phyloP scores from a whole-genome alignment of 2,329 filamentous ascomycete genomes.

The Alternaria gaisen region DNA sequence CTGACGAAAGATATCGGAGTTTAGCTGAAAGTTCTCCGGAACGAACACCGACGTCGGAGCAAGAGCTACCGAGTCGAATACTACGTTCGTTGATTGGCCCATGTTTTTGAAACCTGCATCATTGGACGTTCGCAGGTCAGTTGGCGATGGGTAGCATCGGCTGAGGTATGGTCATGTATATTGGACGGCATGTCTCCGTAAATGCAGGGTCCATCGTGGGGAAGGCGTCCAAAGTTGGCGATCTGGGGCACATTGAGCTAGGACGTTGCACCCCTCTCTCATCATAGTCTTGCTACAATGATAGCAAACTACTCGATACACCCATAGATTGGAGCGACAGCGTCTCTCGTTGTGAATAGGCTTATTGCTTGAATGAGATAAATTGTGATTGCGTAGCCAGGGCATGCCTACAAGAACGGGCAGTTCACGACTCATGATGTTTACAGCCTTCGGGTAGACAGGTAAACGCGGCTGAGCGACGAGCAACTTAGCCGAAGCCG shows the following conservation, averaged over 20 bases:
- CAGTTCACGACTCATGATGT: constrained; percentile 3
- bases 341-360: neutral
- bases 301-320: neutral
- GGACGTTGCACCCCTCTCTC: neutral
- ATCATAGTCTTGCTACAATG: neutral
- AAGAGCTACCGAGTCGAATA: constrained; percentile 17
- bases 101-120: neutral
- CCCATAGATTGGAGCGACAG: neutral
- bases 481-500: constrained; percentile 7
- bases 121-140: neutral
- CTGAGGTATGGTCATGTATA: constrained; percentile 5
- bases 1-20: constrained; percentile 13
- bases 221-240: neutral
- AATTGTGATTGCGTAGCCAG: neutral
- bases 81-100: constrained; percentile 16
- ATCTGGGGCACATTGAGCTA: neutral
- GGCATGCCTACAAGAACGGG: neutral
- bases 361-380: neutral
- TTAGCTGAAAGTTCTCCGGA: constrained; percentile 16
- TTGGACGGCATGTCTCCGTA: neutral
- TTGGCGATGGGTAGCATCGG: constrained; percentile 13
- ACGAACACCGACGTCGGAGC: constrained; percentile 31
- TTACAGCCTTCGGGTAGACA: neutral
- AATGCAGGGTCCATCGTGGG: constrained; percentile 3
- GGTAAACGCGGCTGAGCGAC: neutral